Conservation (phyloP, 164 flowering plant species). For the Litsea cubeba region DNA sequence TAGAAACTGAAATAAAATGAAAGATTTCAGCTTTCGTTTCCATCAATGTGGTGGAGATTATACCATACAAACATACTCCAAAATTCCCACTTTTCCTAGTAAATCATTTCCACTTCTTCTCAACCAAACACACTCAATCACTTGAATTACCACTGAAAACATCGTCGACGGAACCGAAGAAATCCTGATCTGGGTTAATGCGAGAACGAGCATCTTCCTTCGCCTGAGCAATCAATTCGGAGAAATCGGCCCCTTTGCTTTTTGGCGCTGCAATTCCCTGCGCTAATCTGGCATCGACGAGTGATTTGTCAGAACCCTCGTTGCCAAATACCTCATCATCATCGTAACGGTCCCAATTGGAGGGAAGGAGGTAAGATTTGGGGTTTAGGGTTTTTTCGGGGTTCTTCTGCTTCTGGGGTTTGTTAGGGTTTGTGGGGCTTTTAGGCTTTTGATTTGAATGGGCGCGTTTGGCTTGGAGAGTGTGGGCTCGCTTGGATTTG, state of each 20-base stretch:
- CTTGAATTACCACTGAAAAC: conserved; percentile 33
- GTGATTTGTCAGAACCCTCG: conserved; percentile 1
- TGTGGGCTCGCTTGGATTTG: conserved; percentile 72
- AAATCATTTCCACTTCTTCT: too few species aligned
- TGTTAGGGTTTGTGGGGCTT: conserved; percentile 9
- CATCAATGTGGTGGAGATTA: too few species aligned
- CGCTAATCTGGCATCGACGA: background rate
- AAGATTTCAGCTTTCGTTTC: too few species aligned
- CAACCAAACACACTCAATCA: too few species aligned
- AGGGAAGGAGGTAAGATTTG: conserved; percentile 34
- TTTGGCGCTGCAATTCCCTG: conserved; percentile 44
- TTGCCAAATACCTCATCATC: conserved; percentile 33
- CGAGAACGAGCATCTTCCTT: conserved; percentile 5
- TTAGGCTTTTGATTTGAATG: conserved; percentile 35
- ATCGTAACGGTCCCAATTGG: conserved; percentile 82
- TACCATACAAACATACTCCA: too few species aligned
- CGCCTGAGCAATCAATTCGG: conserved; percentile 60
- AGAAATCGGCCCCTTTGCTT: conserved; percentile 75
- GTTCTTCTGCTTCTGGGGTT: conserved; percentile 11
- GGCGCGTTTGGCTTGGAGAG: conserved; percentile 40
- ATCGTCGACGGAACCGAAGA: conserved; percentile 38
- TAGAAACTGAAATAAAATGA: too few species aligned
- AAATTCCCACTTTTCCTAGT: too few species aligned
- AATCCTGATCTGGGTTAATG: conserved; percentile 17
- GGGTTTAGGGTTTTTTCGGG: conserved; percentile 22